phyloP scores from a whole-genome alignment of 2,329 filamentous ascomycete species.

The Fusarium mangiferae region DNA sequence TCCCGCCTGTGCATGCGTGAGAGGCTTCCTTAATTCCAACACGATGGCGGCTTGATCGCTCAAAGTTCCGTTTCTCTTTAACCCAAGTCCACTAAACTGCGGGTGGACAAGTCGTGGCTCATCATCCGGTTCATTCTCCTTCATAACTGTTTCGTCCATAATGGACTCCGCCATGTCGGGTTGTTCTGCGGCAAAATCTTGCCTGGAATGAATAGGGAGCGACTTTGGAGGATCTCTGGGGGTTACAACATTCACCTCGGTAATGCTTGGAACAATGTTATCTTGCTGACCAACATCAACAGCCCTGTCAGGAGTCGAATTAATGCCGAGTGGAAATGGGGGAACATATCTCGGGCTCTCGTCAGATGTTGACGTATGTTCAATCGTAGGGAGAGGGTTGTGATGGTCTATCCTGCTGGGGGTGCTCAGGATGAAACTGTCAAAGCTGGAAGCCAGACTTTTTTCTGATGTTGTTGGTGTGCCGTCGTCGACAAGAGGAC shows the following conservation, averaged over 20 bases:
- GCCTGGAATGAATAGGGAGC: background rate
- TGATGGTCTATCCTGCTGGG: background rate
- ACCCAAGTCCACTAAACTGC: background rate
- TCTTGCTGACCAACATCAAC: background rate
- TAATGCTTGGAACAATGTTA: background rate
- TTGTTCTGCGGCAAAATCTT: background rate
- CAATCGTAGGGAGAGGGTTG: background rate
- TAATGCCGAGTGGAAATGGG: background rate
- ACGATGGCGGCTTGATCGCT: background rate
- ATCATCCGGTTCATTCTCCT: background rate
- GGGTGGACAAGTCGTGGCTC: background rate
- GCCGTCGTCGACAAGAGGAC: background rate
- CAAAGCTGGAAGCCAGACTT: background rate
- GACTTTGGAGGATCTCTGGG: background rate
- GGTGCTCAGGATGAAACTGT: background rate
- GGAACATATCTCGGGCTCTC: background rate
- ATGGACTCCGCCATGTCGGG: background rate
- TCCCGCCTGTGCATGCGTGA: background rate
- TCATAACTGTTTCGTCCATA: background rate
- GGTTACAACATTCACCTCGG: background rate
- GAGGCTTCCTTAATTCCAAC: background rate
- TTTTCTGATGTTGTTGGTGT: background rate
- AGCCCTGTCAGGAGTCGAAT: too few species aligned
- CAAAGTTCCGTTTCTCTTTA: slow-evolving; percentile 11
- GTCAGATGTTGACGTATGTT: background rate